These are phyloP conservation scores for Cyclotella sp. DNA, from an alignment of 108 stramenopile genomes.

Conservation along the genomic window DNA sequence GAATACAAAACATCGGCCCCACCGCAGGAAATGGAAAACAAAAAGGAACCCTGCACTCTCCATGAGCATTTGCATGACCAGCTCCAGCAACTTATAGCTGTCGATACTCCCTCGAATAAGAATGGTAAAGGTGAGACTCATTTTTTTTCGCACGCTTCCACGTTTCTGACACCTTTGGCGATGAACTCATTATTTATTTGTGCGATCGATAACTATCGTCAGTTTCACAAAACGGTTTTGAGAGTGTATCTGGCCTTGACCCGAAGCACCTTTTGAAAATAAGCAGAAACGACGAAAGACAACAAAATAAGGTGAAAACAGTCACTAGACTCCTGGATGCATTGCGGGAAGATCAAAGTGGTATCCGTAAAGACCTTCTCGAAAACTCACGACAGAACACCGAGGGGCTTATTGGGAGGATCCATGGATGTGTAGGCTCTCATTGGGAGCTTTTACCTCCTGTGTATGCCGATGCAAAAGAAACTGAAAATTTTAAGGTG, in stretches of 20 bases:
- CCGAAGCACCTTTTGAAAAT: constrained; percentile 16
- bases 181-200: neutral
- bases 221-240: neutral
- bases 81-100: constrained; percentile 37
- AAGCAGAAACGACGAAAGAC: constrained; percentile 35
- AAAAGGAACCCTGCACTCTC: constrained; percentile 25
- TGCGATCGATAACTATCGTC: neutral
- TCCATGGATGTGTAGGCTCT: constrained; percentile 57
- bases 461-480: constrained; percentile 2
- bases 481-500: neutral
- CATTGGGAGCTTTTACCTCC: constrained; percentile 54
- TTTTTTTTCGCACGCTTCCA: neutral
- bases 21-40: neutral
- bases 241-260: constrained; percentile 1
- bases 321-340: constrained; percentile 30
- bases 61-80: constrained; percentile 50
- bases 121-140: neutral
- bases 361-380: neutral
- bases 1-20: neutral
- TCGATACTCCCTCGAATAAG: constrained; percentile 6
- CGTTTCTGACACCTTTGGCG: neutral
- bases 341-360: constrained; percentile 31
- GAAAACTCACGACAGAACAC: neutral
- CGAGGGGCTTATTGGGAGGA: constrained; percentile 11
- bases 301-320: constrained; percentile 29